These are phyloP conservation scores for Epipyxis sp. DNA, from an alignment of 108 stramenopile species.

Conservation along the genomic window DNA sequence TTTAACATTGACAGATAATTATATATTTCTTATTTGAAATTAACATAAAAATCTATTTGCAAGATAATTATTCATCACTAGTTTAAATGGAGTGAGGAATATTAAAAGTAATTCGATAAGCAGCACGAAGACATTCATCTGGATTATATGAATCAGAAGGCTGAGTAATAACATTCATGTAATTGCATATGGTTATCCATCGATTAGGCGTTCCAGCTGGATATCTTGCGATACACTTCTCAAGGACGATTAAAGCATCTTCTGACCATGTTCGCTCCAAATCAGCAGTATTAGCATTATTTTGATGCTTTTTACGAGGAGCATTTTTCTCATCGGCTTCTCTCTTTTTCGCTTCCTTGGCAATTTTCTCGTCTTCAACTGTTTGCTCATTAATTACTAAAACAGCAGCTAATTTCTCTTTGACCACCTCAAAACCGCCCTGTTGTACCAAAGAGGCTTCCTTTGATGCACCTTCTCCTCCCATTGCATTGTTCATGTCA, in stretches of 20 bases:
- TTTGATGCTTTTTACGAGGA: conserved; percentile 44
- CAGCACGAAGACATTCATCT: background rate
- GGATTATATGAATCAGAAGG: background rate
- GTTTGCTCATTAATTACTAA: conserved; percentile 33
- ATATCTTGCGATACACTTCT: conserved; percentile 88
- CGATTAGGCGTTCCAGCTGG: conserved; percentile 84
- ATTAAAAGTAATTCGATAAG: background rate
- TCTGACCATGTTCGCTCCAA: conserved; percentile 63
- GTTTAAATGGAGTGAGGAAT: too few species aligned
- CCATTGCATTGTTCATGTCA: conserved; percentile 42
- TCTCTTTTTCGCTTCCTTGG: conserved; percentile 39
- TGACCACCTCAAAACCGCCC: conserved; percentile 37
- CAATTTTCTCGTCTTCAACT: conserved; percentile 33
- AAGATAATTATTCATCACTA: too few species aligned
- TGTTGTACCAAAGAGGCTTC: conserved; percentile 34
- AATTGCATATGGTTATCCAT: conserved; percentile 88
- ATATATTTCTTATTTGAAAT: too few species aligned
- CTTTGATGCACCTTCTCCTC: conserved; percentile 46
- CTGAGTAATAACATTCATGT: conserved; percentile 58
- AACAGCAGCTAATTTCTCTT: conserved; percentile 36
- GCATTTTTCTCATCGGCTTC: conserved; percentile 39
- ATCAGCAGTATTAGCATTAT: conserved; percentile 47
- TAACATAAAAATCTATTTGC: too few species aligned
- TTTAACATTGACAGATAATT: too few species aligned
- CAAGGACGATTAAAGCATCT: conserved; percentile 79